These are phyloP conservation scores for Cutaneotrichosporon arboriforme DNA, from an alignment of 1,284 basidiomycete species.

Conservation along the genomic window DNA sequence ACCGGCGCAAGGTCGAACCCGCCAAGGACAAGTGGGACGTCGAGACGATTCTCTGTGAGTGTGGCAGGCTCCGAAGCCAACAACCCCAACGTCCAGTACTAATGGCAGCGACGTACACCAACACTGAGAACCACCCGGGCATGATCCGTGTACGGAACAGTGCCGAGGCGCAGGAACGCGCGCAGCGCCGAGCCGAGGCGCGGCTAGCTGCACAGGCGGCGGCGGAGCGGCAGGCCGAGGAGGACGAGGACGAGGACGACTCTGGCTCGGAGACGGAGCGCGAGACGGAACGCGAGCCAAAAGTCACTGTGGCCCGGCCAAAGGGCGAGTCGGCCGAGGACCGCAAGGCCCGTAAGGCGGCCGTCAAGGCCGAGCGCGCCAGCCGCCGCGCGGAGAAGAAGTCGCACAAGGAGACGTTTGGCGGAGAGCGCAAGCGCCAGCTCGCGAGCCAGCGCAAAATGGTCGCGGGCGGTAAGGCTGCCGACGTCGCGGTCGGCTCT, in stretches of 20 bases:
- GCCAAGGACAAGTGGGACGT: constrained; percentile 85
- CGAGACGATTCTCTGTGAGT: constrained; percentile 83
- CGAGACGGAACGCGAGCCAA: constrained; percentile 19
- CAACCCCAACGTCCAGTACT: background rate
- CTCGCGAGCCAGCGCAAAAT: constrained; percentile 51
- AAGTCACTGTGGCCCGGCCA: constrained; percentile 56
- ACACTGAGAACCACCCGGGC: constrained; percentile 88
- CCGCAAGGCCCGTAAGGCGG: constrained; percentile 80
- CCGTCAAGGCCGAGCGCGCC: constrained; percentile 74
- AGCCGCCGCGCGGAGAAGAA: constrained; percentile 75
- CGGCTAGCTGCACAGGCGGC: constrained; percentile 12
- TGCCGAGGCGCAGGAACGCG: constrained; percentile 43
- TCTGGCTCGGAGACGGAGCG: constrained; percentile 43
- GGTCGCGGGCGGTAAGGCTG: constrained; percentile 43
- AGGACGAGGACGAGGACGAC: constrained; percentile 46
- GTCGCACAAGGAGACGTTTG: constrained; percentile 67
- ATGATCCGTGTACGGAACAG: constrained; percentile 64
- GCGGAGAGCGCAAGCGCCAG: constrained; percentile 67
- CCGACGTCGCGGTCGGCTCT: constrained; percentile 35
- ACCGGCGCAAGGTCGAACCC: constrained; percentile 48
- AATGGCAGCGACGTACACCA: constrained; percentile 78
- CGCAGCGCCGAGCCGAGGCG: constrained; percentile 17
- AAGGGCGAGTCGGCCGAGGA: constrained; percentile 79
- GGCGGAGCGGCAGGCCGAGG: constrained; percentile 22
- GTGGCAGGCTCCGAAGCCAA: background rate